Conservation (phyloP, 768 basidiomycete species). For the Suillus subalutaceus region DNA sequence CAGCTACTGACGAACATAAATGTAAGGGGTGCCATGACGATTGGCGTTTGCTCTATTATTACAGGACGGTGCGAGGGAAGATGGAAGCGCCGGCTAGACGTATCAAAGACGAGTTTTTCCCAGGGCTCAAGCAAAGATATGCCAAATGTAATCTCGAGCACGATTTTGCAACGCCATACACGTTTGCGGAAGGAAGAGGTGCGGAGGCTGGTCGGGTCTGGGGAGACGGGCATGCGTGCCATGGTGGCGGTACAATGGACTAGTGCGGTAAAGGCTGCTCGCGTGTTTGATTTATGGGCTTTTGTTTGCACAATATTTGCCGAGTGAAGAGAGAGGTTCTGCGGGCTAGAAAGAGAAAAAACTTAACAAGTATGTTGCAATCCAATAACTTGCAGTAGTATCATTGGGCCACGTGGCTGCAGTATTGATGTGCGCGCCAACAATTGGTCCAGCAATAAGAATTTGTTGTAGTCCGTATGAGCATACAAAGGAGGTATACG, state of each 20-base stretch:
- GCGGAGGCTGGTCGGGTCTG: conserved; percentile 20
- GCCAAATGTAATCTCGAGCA: conserved; percentile 62
- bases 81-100: conserved; percentile 27
- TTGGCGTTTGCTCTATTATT: conserved; percentile 33
- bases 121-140: conserved; percentile 66
- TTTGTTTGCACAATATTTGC: neutral
- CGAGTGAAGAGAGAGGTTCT: neutral
- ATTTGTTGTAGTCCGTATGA: conserved; percentile 7
- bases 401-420: conserved; percentile 1
- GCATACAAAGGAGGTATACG: conserved; percentile 24
- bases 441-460: neutral
- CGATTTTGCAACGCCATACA: conserved; percentile 56
- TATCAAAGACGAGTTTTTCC: conserved; percentile 67
- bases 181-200: conserved; percentile 28
- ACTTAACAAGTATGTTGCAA: neutral
- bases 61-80: neutral
- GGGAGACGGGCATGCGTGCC: neutral
- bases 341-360: neutral
- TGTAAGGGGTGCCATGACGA: conserved; percentile 41
- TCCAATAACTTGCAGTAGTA: neutral
- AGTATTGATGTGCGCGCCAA: neutral
- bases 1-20: conserved; percentile 53
- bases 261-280: neutral
- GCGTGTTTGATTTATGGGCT: neutral
- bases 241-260: neutral